These are phyloP conservation scores for Rutidosis leptorrhynchoides DNA, from an alignment of 129 eudicot genomes.

Conservation along the genomic window DNA sequence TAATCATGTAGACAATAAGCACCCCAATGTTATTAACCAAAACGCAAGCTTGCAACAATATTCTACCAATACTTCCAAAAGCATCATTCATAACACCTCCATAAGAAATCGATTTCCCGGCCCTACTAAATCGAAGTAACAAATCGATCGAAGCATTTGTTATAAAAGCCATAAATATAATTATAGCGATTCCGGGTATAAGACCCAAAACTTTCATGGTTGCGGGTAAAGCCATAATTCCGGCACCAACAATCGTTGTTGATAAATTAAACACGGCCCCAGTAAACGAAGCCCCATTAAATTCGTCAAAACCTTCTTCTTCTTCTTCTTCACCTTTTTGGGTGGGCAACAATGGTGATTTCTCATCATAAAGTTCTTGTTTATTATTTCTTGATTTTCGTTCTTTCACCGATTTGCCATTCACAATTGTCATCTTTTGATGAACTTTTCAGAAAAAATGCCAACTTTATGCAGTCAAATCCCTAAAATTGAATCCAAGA, in stretches of 20 bases:
- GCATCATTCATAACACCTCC: conserved; percentile 85
- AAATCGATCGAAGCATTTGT: conserved; percentile 73
- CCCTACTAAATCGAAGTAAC: conserved; percentile 68
- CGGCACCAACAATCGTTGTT: conserved; percentile 92
- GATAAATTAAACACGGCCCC: conserved; percentile 88
- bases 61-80: conserved; percentile 79
- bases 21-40: conserved; percentile 79
- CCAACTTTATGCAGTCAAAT: conserved; percentile 22
- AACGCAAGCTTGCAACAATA: conserved; percentile 69
- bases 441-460: neutral
- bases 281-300: conserved; percentile 78
- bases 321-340: conserved; percentile 66
- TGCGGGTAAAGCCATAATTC: conserved; percentile 96
- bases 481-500: conserved; percentile 16
- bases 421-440: conserved; percentile 61
- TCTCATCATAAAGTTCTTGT: conserved; percentile 56
- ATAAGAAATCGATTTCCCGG: conserved; percentile 56
- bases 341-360: conserved; percentile 77
- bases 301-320: conserved; percentile 76
- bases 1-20: conserved; percentile 83
- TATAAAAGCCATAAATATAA: conserved; percentile 72
- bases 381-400: conserved; percentile 63
- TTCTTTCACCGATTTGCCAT: conserved; percentile 42
- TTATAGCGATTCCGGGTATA: conserved; percentile 56
- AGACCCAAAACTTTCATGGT: conserved; percentile 91